These are phyloP conservation scores for Cordyceps sp. DNA, from an alignment of 2,329 filamentous ascomycete genomes.

Conservation along the genomic window DNA sequence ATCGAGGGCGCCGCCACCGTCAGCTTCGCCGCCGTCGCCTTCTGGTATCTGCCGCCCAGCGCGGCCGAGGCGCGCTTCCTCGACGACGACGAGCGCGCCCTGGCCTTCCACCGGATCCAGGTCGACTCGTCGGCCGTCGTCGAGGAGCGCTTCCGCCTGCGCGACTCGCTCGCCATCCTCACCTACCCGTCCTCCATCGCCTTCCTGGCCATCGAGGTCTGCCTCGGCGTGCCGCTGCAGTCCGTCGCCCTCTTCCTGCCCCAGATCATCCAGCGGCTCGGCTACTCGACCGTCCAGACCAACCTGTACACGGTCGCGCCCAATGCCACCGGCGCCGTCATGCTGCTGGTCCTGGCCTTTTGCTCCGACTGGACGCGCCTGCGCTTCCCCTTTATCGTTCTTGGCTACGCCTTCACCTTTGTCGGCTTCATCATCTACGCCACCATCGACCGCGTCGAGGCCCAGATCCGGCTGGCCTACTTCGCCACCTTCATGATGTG, in stretches of 20 bases:
- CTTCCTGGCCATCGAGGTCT: constrained; percentile 38
- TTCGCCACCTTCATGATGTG: constrained; percentile 72
- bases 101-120: constrained; percentile 59
- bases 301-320: constrained; percentile 73
- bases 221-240: constrained; percentile 42
- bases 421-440: constrained; percentile 67
- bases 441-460: constrained; percentile 44
- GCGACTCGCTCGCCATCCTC: constrained; percentile 35
- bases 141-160: constrained; percentile 32
- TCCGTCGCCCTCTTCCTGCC: constrained; percentile 36
- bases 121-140: constrained; percentile 53
- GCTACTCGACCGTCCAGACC: constrained; percentile 37
- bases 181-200: constrained; percentile 28
- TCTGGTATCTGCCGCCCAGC: constrained; percentile 50
- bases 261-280: constrained; percentile 33
- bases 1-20: constrained; percentile 42
- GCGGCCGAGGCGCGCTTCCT: constrained; percentile 50
- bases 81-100: constrained; percentile 43
- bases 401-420: constrained; percentile 60
- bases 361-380: constrained; percentile 48
- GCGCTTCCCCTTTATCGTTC: constrained; percentile 57
- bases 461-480: constrained; percentile 50
- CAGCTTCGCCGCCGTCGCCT: constrained; percentile 45
- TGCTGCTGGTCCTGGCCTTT: constrained; percentile 59
- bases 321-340: constrained; percentile 56